Evolutionary conservation across 129 eudicot genomes (phyloP), one percentile per base, ranked within the genome.

Genomic region (Pulicaria dysenterica): DNA sequence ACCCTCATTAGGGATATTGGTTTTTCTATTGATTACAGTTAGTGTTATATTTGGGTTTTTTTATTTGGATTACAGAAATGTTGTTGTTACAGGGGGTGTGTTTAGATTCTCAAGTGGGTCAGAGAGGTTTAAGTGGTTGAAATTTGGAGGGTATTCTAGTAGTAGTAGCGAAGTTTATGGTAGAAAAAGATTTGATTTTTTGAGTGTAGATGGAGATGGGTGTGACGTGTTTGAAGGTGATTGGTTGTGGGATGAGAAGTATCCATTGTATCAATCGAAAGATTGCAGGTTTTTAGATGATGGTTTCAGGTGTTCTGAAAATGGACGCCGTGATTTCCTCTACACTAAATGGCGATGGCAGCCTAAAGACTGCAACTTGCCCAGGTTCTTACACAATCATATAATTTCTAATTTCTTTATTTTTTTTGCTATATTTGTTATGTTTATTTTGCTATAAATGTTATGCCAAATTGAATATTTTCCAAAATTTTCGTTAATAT

Each of bases 291-390:
- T 94, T 72, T 45, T 94, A 83, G 98, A 94, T 90, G 85, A 76
- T 11, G 99, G 97, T 19, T 94, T 94, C 69, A 83, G 96, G 68
- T 94, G 99, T 59, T 79, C 84, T 36, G 99, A 94, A 71, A 90
- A 88, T 86, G 99, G 99, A 4, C 56, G 99, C 63, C 95, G 88
- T 24, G 99, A 94, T 88, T 57, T 58, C 12, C 80, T 86, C 51
- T 94, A 84, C 53, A 88, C 93, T 0, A 90, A 94, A 61, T 94
- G 99, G 99, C 83, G 99, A 4, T 94, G 99, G 99, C 96, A 94
- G 48, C 97, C 99, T 19, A 90, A 79, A 75, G 79, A 65, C 70
- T 94, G 99, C 79, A 82, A 90, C 69, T 78, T 94, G 83, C 99
- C 99, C 78, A 94, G 97, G 98, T 93, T 66, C 7, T 37, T 74